These are phyloP conservation scores for Ceratobasidium sp. DNA, from an alignment of 1,284 basidiomycete genomes.

Conservation along the genomic window DNA sequence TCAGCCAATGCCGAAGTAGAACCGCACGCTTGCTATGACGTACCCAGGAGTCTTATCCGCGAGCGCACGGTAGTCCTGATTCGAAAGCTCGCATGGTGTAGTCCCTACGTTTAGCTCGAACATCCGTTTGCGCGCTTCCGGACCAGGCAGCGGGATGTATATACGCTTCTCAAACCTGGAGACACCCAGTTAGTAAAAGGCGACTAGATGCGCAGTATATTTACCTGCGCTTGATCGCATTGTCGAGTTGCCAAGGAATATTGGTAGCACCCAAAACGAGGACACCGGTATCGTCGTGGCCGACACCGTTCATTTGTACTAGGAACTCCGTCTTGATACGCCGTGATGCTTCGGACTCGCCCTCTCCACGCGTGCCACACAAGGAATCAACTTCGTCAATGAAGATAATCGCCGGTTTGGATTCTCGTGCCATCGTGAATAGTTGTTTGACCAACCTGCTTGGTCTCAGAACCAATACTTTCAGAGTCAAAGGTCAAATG, in stretches of 20 bases:
- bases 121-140: slow-evolving; percentile 93
- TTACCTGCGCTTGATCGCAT: slow-evolving; percentile 95
- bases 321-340: slow-evolving; percentile 99
- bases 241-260: slow-evolving; percentile 97
- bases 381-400: slow-evolving; percentile 99
- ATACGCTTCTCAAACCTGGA: slow-evolving; percentile 97
- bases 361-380: slow-evolving; percentile 93
- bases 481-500: slow-evolving; percentile 13
- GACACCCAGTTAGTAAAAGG: slow-evolving; percentile 3
- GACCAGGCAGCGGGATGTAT: slow-evolving; percentile 96
- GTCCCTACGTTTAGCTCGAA: slow-evolving; percentile 96
- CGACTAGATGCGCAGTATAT: slow-evolving; percentile 47
- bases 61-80: slow-evolving; percentile 83
- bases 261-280: slow-evolving; percentile 99
- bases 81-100: slow-evolving; percentile 86
- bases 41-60: slow-evolving; percentile 90
- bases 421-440: slow-evolving; percentile 95
- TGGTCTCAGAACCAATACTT: not conserved
- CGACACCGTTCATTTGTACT: slow-evolving; percentile 98
- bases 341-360: slow-evolving; percentile 94
- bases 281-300: slow-evolving; percentile 96
- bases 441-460: slow-evolving; percentile 92
- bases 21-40: slow-evolving; percentile 46
- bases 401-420: slow-evolving; percentile 98
- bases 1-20: slow-evolving; percentile 16